Percentiles rank a stretch among this genome's conserved stretches.
These are phyloP conservation scores for Aspergillus fumigatiaffinis DNA, from an alignment of 2,329 filamentous ascomycete species.

Conservation along the genomic window DNA sequence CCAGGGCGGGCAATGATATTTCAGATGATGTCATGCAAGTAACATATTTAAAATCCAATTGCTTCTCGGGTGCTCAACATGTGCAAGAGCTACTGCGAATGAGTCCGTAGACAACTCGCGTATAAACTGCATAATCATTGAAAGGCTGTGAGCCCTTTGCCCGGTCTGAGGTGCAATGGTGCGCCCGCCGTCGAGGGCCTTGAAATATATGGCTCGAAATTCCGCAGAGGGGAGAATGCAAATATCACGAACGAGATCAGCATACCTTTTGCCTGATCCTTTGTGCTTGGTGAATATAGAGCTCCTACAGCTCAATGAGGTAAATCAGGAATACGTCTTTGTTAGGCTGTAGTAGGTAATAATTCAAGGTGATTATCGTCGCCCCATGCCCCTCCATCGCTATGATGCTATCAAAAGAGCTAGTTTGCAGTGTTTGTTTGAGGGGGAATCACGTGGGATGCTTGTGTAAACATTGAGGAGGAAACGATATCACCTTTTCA, in stretches of 20 bases:
- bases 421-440: slow-evolving; percentile 23
- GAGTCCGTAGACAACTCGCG: neutral
- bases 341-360: neutral
- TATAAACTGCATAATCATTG: neutral
- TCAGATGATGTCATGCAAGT: neutral
- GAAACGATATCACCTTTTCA: too few species aligned
- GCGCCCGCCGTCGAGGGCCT: neutral
- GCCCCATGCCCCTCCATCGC: slow-evolving; percentile 11
- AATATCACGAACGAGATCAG: neutral
- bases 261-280: neutral
- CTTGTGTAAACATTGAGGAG: slow-evolving; percentile 29
- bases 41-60: neutral
- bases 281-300: neutral
- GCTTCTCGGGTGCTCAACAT: neutral
- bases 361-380: neutral
- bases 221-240: neutral
- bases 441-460: slow-evolving; percentile 8
- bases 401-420: slow-evolving; percentile 13
- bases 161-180: neutral
- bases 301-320: neutral
- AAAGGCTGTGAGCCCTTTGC: neutral
- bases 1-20: neutral
- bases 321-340: neutral
- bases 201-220: neutral
- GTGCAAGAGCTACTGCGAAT: neutral